Base-by-base conservation (phyloP, 805 yeast species). In the Wickerhamiella cacticola region DNA sequence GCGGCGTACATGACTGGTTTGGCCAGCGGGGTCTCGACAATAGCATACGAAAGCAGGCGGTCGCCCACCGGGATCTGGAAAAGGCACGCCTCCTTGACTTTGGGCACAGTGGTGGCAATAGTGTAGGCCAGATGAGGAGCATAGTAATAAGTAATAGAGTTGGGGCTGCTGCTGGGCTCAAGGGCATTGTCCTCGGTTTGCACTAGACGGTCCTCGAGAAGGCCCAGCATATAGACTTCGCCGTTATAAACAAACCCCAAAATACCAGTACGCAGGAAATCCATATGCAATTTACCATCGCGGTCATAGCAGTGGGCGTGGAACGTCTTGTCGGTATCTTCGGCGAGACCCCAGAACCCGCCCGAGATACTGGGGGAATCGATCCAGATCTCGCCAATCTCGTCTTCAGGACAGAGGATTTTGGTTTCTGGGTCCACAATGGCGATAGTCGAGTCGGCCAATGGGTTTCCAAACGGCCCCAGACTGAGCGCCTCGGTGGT, bases 381-480 rank as follows among this genome's bases (percentile, higher is more conserved):
- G n/a, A 92, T 83, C 97, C 97, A 92, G 28, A 92, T 80, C 63
- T 92, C 99, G 23, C 98, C 98, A 13, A 92, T 84, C 53, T 82
- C 85, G 58, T 83, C 75, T 42, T 74, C 80, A 2, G 79, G 77
- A 3, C 85, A 82, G 15, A 92, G 66, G 1, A 79, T 68, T 31
- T 80, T 74, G 50, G 89, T 85, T 51, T 92, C 97, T 0, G 97
- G 97, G 60, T 94, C 87, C 0, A 92, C 97, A 24, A 92, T 76
- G 0, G 96, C 96, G 26, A 89, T 62, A 0, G 94, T 84, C 0
- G 96, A 89, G 66, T 89, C 96, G 0, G 96, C 96, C 1, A 92
- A 63, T 1, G 98, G 97, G 58, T 73, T 86, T 0, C 98, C 98
- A 70, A 89, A 92, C 0, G 96, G 82, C 15, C 94, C 94, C 0